These are phyloP conservation scores for Trichoderma sp. DNA, from an alignment of 2,329 filamentous ascomycete species.

Conservation along the genomic window DNA sequence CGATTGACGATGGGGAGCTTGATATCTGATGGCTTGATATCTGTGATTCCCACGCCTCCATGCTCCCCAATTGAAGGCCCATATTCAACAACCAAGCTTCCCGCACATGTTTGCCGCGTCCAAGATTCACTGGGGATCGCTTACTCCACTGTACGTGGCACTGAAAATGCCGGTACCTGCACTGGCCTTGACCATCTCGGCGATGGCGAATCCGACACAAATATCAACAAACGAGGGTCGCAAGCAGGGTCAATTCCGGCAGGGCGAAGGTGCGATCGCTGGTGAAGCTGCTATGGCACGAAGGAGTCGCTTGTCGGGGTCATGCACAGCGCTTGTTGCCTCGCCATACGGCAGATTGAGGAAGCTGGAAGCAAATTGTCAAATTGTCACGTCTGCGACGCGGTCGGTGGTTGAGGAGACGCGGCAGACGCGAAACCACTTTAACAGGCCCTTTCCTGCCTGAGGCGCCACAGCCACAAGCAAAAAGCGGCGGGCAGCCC, in stretches of 20 bases:
- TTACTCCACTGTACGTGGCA: slow-evolving; percentile 69
- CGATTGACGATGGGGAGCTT: background rate
- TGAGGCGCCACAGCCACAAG: slow-evolving; percentile 31
- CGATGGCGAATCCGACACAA: slow-evolving; percentile 20
- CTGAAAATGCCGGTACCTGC: slow-evolving; percentile 60
- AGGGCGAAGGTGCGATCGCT: background rate
- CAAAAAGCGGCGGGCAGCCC: background rate
- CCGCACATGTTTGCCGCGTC: background rate
- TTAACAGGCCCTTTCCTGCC: slow-evolving; percentile 36
- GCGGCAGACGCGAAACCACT: slow-evolving; percentile 43
- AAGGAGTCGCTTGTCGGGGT: background rate
- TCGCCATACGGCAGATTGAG: slow-evolving; percentile 9
- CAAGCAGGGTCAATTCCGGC: background rate
- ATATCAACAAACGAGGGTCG: slow-evolving; percentile 12
- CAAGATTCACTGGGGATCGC: slow-evolving; percentile 28
- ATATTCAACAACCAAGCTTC: background rate
- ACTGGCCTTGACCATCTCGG: slow-evolving; percentile 51
- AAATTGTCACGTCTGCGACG: slow-evolving; percentile 41
- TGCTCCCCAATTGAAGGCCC: background rate
- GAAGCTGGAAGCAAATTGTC: slow-evolving; percentile 27
- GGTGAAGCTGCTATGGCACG: background rate
- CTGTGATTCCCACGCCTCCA: background rate
- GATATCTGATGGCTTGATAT: no score
- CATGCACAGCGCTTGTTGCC: slow-evolving; percentile 12
- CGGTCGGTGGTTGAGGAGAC: slow-evolving; percentile 37